Conservation (phyloP, 345 rosid species). For the Carallia pectinifolia region DNA sequence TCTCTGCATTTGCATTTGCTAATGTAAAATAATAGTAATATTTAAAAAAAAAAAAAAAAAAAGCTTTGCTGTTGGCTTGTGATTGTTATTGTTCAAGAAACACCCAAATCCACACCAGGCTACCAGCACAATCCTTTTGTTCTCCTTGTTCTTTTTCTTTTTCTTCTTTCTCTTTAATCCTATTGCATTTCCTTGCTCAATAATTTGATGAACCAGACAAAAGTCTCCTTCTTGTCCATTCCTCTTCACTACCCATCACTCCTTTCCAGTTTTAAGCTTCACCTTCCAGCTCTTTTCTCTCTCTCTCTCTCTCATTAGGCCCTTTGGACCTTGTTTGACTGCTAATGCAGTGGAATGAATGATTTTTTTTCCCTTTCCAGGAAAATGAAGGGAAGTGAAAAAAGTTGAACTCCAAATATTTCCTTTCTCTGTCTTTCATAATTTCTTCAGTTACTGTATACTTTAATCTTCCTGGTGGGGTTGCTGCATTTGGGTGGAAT, state of each 20-base stretch:
- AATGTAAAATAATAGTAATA: constrained; percentile 17
- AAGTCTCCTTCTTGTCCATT: constrained; percentile 23
- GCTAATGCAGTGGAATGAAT: constrained; percentile 29
- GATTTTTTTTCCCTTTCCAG: constrained; percentile 19
- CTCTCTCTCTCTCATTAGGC: constrained; percentile 32
- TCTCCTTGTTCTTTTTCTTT: not conserved
- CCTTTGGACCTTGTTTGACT: constrained; percentile 33
- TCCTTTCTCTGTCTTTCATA: not conserved
- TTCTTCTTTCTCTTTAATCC: constrained; percentile 22
- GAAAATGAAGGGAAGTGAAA: constrained; percentile 52
- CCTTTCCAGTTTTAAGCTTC: constrained; percentile 17
- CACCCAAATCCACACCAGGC: constrained; percentile 31
- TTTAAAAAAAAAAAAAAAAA: constrained; percentile 11
- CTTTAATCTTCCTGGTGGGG: constrained; percentile 28
- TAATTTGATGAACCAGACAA: constrained; percentile 39
- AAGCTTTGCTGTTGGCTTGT: constrained; percentile 18
- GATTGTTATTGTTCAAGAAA: constrained; percentile 25
- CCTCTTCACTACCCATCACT: constrained; percentile 5
- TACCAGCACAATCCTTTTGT: not conserved
- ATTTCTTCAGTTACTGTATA: constrained; percentile 15
- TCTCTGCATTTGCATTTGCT: constrained; percentile 20
- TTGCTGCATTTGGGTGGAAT: constrained; percentile 41
- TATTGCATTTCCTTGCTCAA: constrained; percentile 20
- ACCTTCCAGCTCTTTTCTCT: constrained; percentile 26
- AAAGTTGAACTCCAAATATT: constrained; percentile 16